Conservation (phyloP, 805 yeast genomes). For the Pichia membranifaciens region DNA sequence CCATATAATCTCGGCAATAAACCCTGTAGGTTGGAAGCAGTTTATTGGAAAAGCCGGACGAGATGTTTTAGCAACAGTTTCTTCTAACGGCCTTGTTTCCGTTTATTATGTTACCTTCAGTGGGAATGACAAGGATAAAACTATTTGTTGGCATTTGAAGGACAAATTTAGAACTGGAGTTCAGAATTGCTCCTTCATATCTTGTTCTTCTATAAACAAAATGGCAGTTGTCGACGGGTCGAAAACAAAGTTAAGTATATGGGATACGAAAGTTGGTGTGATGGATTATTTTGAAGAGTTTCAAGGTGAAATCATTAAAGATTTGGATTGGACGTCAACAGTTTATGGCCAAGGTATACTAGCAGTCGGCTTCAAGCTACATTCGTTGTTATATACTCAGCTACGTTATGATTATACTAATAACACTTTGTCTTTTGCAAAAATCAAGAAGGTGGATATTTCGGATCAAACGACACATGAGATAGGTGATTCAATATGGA, state of each 20-base stretch:
- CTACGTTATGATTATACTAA: conserved; percentile 86
- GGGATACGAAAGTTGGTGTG: conserved; percentile 69
- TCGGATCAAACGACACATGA: conserved; percentile 66
- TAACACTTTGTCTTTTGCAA: conserved; percentile 67
- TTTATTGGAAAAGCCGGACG: conserved; percentile 28
- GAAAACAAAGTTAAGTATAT: conserved; percentile 53
- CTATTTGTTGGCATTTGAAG: conserved; percentile 48
- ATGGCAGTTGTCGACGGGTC: conserved; percentile 63
- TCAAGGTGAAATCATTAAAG: conserved; percentile 40
- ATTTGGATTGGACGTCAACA: conserved; percentile 85
- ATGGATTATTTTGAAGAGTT: conserved; percentile 55
- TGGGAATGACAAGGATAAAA: not conserved
- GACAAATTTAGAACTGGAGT: conserved; percentile 52
- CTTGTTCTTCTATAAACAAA: conserved; percentile 72
- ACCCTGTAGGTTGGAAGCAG: conserved; percentile 56
- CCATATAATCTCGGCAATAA: conserved; percentile 43
- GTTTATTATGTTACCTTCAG: conserved; percentile 40
- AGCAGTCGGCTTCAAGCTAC: conserved; percentile 68
- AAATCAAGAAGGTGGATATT: conserved; percentile 68
- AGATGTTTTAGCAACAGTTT: conserved; percentile 54
- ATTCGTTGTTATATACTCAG: conserved; percentile 69
- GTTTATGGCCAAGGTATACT: conserved; percentile 61
- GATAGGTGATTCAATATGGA: conserved; percentile 89
- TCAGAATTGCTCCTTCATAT: conserved; percentile 43
- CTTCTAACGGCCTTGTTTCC: conserved; percentile 42